These are phyloP conservation scores for Tephrocybe sp. DNA, from an alignment of 768 basidiomycete genomes.

Conservation along the genomic window DNA sequence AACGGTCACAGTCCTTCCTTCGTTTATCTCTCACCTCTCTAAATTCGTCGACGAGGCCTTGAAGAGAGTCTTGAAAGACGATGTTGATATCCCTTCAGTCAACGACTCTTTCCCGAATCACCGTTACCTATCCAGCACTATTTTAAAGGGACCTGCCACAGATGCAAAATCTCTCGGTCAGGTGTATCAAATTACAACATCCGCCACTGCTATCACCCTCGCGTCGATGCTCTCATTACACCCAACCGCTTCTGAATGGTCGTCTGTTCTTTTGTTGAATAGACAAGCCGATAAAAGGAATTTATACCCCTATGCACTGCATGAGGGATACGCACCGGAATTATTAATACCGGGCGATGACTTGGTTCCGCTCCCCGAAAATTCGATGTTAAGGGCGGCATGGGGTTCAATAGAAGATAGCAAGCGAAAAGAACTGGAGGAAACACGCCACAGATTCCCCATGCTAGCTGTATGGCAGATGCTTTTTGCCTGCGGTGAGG, in stretches of 20 bases:
- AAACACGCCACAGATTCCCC: background rate
- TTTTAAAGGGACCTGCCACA: background rate
- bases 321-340: slow-evolving; percentile 1
- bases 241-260: background rate
- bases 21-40: background rate
- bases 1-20: background rate
- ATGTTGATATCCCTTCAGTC: background rate
- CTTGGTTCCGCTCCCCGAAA: background rate
- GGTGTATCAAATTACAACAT: background rate
- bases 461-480: slow-evolving; percentile 8
- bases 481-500: slow-evolving; percentile 1
- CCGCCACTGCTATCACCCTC: background rate
- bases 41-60: background rate
- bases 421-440: background rate
- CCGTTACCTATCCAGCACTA: rapidly evolving
- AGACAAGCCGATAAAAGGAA: background rate
- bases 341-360: background rate
- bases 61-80: background rate
- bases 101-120: background rate
- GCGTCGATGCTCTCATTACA: slow-evolving; percentile 8
- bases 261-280: background rate
- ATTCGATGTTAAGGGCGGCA: background rate
- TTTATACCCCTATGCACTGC: background rate
- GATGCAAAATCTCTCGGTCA: slow-evolving; percentile 1
- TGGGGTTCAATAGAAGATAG: background rate